phyloP scores from a whole-genome alignment of 2,329 filamentous ascomycete genomes.

The Stagonosporopsis tanaceti region DNA sequence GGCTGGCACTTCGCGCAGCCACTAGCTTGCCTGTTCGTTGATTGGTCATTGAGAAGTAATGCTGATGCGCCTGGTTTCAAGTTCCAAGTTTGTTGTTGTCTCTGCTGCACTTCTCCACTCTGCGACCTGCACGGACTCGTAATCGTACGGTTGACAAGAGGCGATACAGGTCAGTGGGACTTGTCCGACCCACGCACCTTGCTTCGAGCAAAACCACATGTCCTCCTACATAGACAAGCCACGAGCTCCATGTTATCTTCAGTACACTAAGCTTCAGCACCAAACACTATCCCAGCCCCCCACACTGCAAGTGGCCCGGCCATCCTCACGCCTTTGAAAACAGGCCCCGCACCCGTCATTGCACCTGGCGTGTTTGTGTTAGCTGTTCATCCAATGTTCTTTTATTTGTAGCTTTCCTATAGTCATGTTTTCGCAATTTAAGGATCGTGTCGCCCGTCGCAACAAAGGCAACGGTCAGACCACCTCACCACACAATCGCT shows the following conservation, averaged over 20 bases:
- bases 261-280: slow-evolving; percentile 23
- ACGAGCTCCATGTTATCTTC: slow-evolving; percentile 19
- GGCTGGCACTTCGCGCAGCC: slow-evolving; percentile 23
- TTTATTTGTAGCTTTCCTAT: slow-evolving; percentile 13
- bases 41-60: slow-evolving; percentile 37
- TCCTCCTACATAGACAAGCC: slow-evolving; percentile 26
- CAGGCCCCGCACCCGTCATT: slow-evolving; percentile 1
- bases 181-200: slow-evolving; percentile 26
- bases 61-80: slow-evolving; percentile 43
- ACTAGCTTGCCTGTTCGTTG: slow-evolving; percentile 22
- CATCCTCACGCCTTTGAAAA: slow-evolving; percentile 13
- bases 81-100: slow-evolving; percentile 49
- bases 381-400: slow-evolving; percentile 27
- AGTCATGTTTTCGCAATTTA: slow-evolving; percentile 34
- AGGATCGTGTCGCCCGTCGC: slow-evolving; percentile 20
- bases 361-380: slow-evolving; percentile 1
- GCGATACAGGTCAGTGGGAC: slow-evolving; percentile 22
- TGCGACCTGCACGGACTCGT: slow-evolving; percentile 32
- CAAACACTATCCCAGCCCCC: slow-evolving; percentile 20
- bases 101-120: slow-evolving; percentile 28
- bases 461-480: slow-evolving; percentile 42
- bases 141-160: slow-evolving; percentile 26
- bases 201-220: slow-evolving; percentile 20
- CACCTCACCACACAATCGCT: slow-evolving; percentile 35
- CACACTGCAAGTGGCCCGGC: slow-evolving; percentile 20